Evolutionary conservation across 805 yeast genomes (phyloP).

Genomic region (Starmerella asiatica): DNA sequence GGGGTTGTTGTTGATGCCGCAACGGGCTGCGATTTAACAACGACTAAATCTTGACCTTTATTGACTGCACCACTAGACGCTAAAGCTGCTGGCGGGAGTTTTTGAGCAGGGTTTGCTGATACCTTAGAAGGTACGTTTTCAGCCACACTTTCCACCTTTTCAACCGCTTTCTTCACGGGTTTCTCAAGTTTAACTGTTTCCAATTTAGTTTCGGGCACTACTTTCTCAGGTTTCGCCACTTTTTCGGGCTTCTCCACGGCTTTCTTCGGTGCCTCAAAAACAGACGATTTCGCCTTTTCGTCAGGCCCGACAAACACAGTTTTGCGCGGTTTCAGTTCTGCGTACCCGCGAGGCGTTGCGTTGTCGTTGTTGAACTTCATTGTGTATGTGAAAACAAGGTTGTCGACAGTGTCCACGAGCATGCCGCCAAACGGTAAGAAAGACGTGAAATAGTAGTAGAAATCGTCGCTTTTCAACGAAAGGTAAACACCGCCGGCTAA

Average conservation of each 20-base stretch:
- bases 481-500: slow-evolving; percentile 51
- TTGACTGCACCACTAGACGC: too few species aligned
- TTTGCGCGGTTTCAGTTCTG: slow-evolving; percentile 5
- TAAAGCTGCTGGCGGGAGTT: too few species aligned
- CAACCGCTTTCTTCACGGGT: not conserved
- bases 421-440: slow-evolving; percentile 52
- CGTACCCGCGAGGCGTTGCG: too few species aligned
- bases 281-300: slow-evolving; percentile 8
- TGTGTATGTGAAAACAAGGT: slow-evolving; percentile 23
- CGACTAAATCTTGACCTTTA: not conserved
- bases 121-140: too few species aligned
- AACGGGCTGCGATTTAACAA: not conserved
- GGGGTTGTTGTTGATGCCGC: not conserved
- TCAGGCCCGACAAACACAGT: slow-evolving; percentile 14
- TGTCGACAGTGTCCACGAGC: slow-evolving; percentile 39
- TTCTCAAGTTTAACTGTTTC: not conserved
- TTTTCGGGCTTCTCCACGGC: not conserved
- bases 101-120: too few species aligned
- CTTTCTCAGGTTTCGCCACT: not conserved
- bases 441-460: slow-evolving; percentile 49
- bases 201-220: not conserved
- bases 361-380: not conserved
- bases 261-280: not conserved
- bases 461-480: slow-evolving; percentile 42
- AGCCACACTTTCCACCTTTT: not conserved